Evolutionary conservation across 805 yeast genomes (phyloP), one percentile per base, ranked within the genome.

Genomic region (Candida maesae): DNA sequence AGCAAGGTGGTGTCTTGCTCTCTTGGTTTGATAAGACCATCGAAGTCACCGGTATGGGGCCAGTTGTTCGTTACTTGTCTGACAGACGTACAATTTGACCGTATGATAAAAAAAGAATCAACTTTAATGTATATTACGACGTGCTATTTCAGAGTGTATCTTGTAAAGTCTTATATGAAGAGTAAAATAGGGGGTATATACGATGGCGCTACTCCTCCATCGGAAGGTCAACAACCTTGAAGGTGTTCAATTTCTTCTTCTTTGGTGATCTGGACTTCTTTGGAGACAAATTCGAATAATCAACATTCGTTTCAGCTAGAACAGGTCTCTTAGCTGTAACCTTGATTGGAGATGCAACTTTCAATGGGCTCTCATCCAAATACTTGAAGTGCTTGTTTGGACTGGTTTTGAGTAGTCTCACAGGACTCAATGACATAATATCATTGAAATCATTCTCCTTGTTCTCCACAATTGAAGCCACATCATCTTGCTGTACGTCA

Each of bases 1-100:
- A 83, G 54, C 88, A 82, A 49, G 95, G 96, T 15, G 95, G 95
- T 35, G 72, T 82, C 35, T 63, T 93, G 52, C 75, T 93, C 53
- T 78, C 83, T 24, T 93, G 99, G 99, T 87, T 83, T 59, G 97
- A 91, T 52, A 89, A 88, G 65, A 77, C 91, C 15, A 81, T 87
- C 27, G 95, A 84, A 46, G 67, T 76, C 16, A 78, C 90, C 13
- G 98, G 98, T 15, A 81, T 84, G 58, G 96, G 95, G 11, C 85
- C 95, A 32, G 81, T 93, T 52, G 85, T 85, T 37, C 79, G 96
- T 53, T 89, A 79, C 63, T 72, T 89, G 64, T 77, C 88, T 32
- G 98, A 91, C 65, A 78, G 95, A 67, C 76, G 93, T 60, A 76
- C 87, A 5, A 82, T 87, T 25, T 86, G 25, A 36, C n/a, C n/a